Conservation (phyloP, 1,284 basidiomycete genomes). For the Ustilago bromivora region DNA sequence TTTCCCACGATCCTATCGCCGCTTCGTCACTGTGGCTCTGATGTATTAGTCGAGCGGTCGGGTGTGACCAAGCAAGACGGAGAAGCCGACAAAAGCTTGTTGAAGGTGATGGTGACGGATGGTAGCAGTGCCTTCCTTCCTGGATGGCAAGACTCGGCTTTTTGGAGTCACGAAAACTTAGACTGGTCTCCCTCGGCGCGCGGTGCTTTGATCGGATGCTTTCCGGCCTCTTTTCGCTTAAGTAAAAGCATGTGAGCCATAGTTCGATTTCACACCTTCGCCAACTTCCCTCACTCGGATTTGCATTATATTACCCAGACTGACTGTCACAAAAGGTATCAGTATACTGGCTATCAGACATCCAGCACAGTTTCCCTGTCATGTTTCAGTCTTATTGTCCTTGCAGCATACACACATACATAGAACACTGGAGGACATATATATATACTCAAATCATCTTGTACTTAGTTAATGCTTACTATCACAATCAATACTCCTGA, state of each 20-base stretch:
- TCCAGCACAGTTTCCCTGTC: no score
- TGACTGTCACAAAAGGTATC: no score
- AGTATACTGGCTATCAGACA: no score
- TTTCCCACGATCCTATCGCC: not conserved
- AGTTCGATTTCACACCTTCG: no score
- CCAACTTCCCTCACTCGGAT: no score
- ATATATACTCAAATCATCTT: no score
- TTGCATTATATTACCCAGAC: no score
- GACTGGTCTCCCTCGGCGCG: not conserved
- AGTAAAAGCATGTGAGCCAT: not conserved
- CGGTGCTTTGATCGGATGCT: conserved; percentile 42
- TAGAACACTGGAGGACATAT: no score
- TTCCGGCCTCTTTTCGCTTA: conserved; percentile 19
- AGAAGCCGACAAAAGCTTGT: conserved; percentile 1
- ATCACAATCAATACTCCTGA: no score
- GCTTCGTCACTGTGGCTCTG: not conserved
- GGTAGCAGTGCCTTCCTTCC: not conserved
- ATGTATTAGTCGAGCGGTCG: not conserved
- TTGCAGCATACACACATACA: no score
- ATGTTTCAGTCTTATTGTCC: no score
- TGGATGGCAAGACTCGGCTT: not conserved
- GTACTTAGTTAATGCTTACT: no score
- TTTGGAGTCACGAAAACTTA: conserved; percentile 5
- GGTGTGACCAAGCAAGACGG: conserved; percentile 4
- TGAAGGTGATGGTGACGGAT: conserved; percentile 6